Evolutionary conservation across 1,284 basidiomycete genomes (phyloP), one percentile per base, ranked within the genome.

Genomic region (Sphaerobolus stellatus): DNA sequence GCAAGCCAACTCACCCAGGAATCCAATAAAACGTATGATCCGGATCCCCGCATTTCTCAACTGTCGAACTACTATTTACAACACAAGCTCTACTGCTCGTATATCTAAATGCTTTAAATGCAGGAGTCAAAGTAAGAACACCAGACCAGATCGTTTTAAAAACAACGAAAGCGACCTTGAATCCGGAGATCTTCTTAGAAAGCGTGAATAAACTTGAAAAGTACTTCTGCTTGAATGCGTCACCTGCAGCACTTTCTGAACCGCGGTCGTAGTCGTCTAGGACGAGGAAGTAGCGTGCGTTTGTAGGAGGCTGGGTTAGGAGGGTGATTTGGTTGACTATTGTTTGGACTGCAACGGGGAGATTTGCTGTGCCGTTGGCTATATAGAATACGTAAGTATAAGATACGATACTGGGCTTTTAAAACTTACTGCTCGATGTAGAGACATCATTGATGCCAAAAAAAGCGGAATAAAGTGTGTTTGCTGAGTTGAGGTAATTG

Each of bases 21-120:
- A 80, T 71, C 72, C 78, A 82, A 56, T 79, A 79, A 58, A 81
- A 78, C 24, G 68, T 69, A 56, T 73, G 74, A 33, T 74, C 73
- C 4, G 80, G 77, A 55, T 80, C 77, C 24, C 11, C 45, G 47
- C 78, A 80, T 13, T 58, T 60, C 0, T 60, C 67, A 4, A 59
- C 56, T 3, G 68, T 73, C 6, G 71, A 71, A 14, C 56, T 59
- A 13, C 56, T 59, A 40, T 60, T 52, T 13, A 64, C 58, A n/a
- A n/a, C n/a, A 52, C 78, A 80, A 0, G 72, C 64, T 3, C 66
- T 71, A 4, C 67, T 63, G 45, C 68, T 75, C 22, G 55, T 59
- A 52, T 68, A 70, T 8, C 68, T 67, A 50, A 70, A 69, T 7
- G 67, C 66, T n/a, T 58, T 58, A 41, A 62, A 68, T 1, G 67